Base-by-base conservation (phyloP, 768 basidiomycete species). In the Suillus weaverae region DNA sequence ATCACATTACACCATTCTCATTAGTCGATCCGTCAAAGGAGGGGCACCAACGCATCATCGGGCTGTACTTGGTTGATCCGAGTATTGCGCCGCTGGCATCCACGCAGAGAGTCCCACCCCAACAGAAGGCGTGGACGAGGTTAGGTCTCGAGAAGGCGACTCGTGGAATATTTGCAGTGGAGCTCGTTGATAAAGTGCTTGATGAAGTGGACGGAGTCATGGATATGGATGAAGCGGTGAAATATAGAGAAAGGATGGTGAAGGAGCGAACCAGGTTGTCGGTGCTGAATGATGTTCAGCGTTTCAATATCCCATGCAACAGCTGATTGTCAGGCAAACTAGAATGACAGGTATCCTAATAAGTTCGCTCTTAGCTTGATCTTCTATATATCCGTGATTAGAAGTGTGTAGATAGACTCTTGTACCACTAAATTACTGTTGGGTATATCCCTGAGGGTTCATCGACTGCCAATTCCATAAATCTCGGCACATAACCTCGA, bases 401-500 rank as follows among this genome's bases (percentile, higher is more conserved):
- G 68, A 67, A 69, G 65, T 36, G 32, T 48, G 51, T 73, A 73
- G 66, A 61, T 62, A 62, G 26, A 35, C 26, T 51, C 20, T 55
- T n/a, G 22, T 36, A 33, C 48, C 53, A 44, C 38, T 60, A 54
- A 46, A 54, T 75, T 64, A 73, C 46, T 66, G 70, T 70, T 71
- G 62, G 60, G 77, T 78, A 67, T 92, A 97, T 3, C 95, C 95
- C 36, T 85, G 73, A 8, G 92, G 93, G 71, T 97, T 93, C 76
- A 88, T 92, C n/a, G 87, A 88, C 81, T 99, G 97, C 94, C 96
- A 99, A 80, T 96, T 96, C 97, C 97, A 99, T 70, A 97, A 81
- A 78, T 99, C 97, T 63, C 86, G 82, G 78, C 97, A 99, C 94
- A 99, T 99, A 63, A 89, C 89, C 67, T 95, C 90, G 53, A 99